phyloP scores from a whole-genome alignment of 345 rosid species.

The Moricandia arvensis region DNA sequence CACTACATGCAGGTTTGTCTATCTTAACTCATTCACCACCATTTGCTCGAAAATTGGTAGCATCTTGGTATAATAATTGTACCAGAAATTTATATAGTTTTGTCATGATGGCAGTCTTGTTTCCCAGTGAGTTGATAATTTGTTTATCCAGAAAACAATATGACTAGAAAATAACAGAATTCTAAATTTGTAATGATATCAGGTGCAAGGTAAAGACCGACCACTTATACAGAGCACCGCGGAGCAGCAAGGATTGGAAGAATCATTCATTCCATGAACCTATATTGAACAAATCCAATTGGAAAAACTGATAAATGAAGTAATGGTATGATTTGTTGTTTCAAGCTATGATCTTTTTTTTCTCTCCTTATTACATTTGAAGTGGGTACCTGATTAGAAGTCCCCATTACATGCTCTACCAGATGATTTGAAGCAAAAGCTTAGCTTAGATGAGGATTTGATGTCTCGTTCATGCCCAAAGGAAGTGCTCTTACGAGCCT shows the following conservation, averaged over 20 bases:
- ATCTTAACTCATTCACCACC: slow-evolving; percentile 17
- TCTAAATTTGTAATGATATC: slow-evolving; percentile 20
- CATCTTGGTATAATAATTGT: not conserved
- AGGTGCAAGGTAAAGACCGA: slow-evolving; percentile 99
- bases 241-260: slow-evolving; percentile 76
- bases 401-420: slow-evolving; percentile 61
- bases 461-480: slow-evolving; percentile 90
- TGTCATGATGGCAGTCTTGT: not conserved
- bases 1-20: slow-evolving; percentile 79
- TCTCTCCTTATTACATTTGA: not conserved
- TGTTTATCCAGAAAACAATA: too few relatives aligned
- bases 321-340: slow-evolving; percentile 57
- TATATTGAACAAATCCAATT: slow-evolving; percentile 90
- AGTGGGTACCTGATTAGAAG: slow-evolving; percentile 23
- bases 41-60: not conserved
- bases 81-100: not conserved
- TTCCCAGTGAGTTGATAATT: slow-evolving; percentile 5
- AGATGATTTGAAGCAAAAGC: slow-evolving; percentile 76
- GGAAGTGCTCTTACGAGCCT: slow-evolving; percentile 70
- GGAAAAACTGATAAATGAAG: slow-evolving; percentile 81
- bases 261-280: slow-evolving; percentile 76
- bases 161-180: too few relatives aligned
- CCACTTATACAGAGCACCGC: slow-evolving; percentile 57
- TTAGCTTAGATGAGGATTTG: slow-evolving; percentile 81
- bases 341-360: not conserved